phyloP scores from a whole-genome alignment of 2,329 filamentous ascomycete species.

The Pezicula rhizophila region DNA sequence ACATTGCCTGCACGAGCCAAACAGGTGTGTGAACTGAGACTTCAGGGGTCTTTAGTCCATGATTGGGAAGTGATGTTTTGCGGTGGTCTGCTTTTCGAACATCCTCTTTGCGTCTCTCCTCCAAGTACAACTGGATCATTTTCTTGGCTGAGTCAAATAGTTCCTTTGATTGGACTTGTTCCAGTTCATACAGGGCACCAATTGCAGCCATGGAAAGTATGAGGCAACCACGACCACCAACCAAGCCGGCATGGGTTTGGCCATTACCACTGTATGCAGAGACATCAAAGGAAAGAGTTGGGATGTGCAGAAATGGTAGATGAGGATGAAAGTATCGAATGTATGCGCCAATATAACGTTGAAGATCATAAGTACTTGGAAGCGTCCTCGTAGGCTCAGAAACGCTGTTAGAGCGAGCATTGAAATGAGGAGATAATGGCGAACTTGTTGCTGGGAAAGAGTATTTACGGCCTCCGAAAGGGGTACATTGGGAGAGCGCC shows the following conservation, averaged over 20 bases:
- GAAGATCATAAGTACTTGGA: conserved; percentile 78
- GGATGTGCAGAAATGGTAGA: conserved; percentile 87
- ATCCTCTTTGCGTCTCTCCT: conserved; percentile 82
- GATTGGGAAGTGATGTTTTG: conserved; percentile 41
- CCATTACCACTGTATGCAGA: conserved; percentile 60
- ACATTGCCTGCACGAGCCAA: conserved; percentile 95
- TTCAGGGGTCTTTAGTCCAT: conserved; percentile 44
- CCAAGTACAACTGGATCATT: conserved; percentile 88
- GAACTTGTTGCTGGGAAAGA: conserved; percentile 51
- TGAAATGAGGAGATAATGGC: conserved; percentile 46
- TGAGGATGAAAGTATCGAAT: conserved; percentile 91
- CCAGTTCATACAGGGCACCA: conserved; percentile 81
- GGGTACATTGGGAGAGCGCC: conserved; percentile 49
- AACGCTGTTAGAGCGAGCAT: conserved; percentile 42
- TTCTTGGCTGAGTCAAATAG: conserved; percentile 91
- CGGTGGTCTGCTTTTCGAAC: conserved; percentile 59
- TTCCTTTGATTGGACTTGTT: conserved; percentile 71
- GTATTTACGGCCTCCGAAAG: conserved; percentile 58
- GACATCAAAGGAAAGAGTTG: conserved; percentile 85
- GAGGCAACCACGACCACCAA: conserved; percentile 79
- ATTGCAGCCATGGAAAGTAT: conserved; percentile 83
- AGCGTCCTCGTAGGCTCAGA: conserved; percentile 51
- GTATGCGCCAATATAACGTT: conserved; percentile 85
- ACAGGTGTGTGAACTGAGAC: conserved; percentile 70
- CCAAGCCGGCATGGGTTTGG: conserved; percentile 49